Conservation (phyloP, 768 basidiomycete genomes). For the Agaricus sinodeliciosus region DNA sequence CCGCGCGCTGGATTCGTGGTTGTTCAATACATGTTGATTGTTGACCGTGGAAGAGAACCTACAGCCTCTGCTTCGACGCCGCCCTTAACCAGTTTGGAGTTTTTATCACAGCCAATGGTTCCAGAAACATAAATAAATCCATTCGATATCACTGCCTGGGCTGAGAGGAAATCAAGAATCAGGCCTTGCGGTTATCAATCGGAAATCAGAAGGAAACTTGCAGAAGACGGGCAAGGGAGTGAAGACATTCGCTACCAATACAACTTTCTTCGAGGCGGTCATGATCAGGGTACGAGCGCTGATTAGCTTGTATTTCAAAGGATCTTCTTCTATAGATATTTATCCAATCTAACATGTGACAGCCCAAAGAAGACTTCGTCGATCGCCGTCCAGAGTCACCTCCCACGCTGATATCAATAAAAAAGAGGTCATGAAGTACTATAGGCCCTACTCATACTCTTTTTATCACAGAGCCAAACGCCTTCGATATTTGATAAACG, state of each 20-base stretch:
- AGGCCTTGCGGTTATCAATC: not conserved
- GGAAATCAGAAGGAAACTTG: conserved; percentile 4
- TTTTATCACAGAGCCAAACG: conserved; percentile 36
- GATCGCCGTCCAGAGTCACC: too few relatives aligned
- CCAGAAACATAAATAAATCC: conserved; percentile 14
- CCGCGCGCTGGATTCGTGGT: conserved; percentile 21
- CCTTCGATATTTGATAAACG: conserved; percentile 69
- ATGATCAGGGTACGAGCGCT: not conserved
- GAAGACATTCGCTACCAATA: conserved; percentile 25
- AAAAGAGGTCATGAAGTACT: too few relatives aligned
- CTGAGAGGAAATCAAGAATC: conserved; percentile 12
- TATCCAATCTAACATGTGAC: not conserved
- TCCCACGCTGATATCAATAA: too few relatives aligned
- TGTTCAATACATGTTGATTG: not conserved
- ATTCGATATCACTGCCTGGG: conserved; percentile 31
- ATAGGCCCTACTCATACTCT: too few relatives aligned
- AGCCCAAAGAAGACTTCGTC: not conserved
- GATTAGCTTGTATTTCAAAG: not conserved
- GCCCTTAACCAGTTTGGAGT: conserved; percentile 12
- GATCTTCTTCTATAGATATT: not conserved
- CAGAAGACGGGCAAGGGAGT: conserved; percentile 32
- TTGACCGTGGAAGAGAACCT: not conserved
- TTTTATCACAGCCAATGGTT: conserved; percentile 11
- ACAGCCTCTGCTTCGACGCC: conserved; percentile 13
- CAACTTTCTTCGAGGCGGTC: conserved; percentile 16